Evolutionary conservation across 108 stramenopile species (phyloP).

Genomic region (Seminavis robusta): DNA sequence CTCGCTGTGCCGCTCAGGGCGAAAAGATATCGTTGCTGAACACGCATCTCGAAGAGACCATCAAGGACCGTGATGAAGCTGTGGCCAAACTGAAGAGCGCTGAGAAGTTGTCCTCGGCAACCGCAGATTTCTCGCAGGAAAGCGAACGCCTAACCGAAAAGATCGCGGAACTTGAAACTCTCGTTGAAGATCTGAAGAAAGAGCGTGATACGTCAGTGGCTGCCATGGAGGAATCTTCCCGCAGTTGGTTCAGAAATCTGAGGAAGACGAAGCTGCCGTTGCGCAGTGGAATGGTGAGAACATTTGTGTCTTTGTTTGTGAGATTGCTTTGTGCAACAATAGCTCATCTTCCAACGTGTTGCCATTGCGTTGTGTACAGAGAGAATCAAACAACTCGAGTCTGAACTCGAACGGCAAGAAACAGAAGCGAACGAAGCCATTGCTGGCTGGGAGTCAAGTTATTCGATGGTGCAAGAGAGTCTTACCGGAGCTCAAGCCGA

Average conservation of each 20-base stretch:
- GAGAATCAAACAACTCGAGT: constrained; percentile 39
- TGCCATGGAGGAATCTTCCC: constrained; percentile 5
- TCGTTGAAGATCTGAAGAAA: background rate
- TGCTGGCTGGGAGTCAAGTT: constrained; percentile 57
- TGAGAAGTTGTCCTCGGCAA: too few relatives aligned
- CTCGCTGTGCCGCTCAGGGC: too few relatives aligned
- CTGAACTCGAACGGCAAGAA: constrained; percentile 35
- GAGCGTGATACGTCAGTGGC: background rate
- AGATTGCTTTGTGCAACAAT: constrained; percentile 6
- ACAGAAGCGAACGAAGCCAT: constrained; percentile 59
- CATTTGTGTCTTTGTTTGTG: background rate
- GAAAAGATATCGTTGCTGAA: too few relatives aligned
- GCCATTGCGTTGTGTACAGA: background rate
- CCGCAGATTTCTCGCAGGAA: too few relatives aligned
- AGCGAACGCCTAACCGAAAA: too few relatives aligned
- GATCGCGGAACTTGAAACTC: too few relatives aligned
- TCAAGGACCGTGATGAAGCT: too few relatives aligned
- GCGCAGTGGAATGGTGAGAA: constrained; percentile 57
- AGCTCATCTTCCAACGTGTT: constrained; percentile 4
- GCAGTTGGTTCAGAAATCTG: constrained; percentile 39
- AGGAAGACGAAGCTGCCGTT: constrained; percentile 48
- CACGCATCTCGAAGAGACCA: too few relatives aligned
- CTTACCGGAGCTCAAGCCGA: constrained; percentile 9
- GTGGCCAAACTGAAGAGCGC: too few relatives aligned
- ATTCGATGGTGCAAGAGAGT: constrained; percentile 37